Evolutionary conservation across 768 basidiomycete species (phyloP).

Genomic region (Hygrophorus russula): DNA sequence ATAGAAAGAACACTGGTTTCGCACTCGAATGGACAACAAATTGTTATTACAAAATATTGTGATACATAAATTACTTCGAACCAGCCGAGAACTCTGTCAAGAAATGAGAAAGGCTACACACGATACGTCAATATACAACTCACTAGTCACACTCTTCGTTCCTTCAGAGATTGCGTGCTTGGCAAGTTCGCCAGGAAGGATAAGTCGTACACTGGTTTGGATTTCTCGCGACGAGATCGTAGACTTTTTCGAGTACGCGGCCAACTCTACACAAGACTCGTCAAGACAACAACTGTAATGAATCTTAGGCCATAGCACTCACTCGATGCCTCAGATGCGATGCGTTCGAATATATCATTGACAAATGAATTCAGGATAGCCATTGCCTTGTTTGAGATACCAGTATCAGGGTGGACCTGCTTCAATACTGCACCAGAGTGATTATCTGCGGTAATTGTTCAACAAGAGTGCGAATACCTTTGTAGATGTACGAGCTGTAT

Average conservation of each 20-base stretch:
- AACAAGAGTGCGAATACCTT: constrained; percentile 33
- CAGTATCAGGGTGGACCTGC: constrained; percentile 96
- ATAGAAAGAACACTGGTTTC: too few relatives aligned
- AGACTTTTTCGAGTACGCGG: constrained; percentile 97
- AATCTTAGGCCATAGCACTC: constrained; percentile 15
- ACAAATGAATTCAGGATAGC: constrained; percentile 88
- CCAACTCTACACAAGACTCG: constrained; percentile 55
- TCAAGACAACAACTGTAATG: neutral
- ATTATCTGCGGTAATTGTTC: neutral
- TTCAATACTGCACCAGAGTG: constrained; percentile 54
- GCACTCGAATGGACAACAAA: neutral
- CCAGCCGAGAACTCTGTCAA: neutral
- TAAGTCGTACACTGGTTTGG: constrained; percentile 90
- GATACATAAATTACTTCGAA: neutral
- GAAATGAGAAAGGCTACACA: neutral
- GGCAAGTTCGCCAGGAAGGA: constrained; percentile 93
- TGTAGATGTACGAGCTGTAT: constrained; percentile 80
- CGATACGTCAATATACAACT: neutral
- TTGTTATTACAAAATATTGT: neutral
- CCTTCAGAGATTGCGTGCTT: constrained; percentile 99
- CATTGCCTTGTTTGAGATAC: constrained; percentile 98
- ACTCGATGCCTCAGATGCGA: constrained; percentile 86
- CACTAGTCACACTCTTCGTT: constrained; percentile 40
- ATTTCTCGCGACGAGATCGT: constrained; percentile 98
- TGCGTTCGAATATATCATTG: constrained; percentile 90